Conservation (phyloP, 2,329 filamentous ascomycete genomes). For the Alternaria sp. region DNA sequence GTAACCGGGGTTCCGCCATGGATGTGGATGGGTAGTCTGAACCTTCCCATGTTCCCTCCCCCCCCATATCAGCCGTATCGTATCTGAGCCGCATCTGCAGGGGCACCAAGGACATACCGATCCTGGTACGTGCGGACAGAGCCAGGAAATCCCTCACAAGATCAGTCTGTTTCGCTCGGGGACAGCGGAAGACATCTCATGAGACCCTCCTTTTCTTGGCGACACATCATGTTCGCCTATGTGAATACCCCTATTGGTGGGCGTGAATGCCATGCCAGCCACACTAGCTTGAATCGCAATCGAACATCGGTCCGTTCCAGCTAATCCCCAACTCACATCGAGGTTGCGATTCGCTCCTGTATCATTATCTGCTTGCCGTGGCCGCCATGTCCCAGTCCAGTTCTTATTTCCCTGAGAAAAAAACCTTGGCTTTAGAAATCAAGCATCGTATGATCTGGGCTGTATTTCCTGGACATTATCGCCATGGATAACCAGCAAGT, state of each 20-base stretch:
- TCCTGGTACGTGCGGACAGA: not conserved
- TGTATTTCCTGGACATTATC: not conserved
- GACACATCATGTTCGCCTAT: constrained; percentile 2
- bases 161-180: not conserved
- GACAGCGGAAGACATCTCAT: not conserved
- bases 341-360: constrained; percentile 4
- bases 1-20: not conserved
- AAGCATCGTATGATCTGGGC: not conserved
- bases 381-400: not conserved
- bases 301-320: not conserved
- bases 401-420: not conserved
- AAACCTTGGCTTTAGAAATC: not conserved
- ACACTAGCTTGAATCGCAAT: not conserved
- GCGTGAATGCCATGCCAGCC: not conserved
- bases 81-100: not conserved
- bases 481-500: not conserved
- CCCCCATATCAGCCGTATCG: not conserved
- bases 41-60: not conserved
- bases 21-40: not conserved
- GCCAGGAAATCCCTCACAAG: not conserved
- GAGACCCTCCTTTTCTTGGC: constrained; percentile 1
- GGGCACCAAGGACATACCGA: not conserved
- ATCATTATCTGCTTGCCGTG: not conserved
- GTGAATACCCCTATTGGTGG: not conserved
- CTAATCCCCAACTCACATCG: not conserved